Percentiles rank a stretch among this genome's conserved stretches.
phyloP scores from a whole-genome alignment of 257 asterid species.

The Nicotiana tabacum region DNA sequence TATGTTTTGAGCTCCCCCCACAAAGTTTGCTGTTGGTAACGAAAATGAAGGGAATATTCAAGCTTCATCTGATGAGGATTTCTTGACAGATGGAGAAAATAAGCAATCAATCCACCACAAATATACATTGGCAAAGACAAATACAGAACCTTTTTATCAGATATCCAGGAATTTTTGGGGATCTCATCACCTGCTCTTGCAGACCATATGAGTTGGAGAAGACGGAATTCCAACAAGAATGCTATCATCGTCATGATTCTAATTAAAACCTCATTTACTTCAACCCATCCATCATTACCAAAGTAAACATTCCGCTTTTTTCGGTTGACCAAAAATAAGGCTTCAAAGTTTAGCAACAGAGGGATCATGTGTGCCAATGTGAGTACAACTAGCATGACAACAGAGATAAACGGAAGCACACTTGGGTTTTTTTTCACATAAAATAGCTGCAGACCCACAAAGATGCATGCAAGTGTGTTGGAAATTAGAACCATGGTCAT shows the following conservation, averaged over 20 bases:
- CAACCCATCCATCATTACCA: slow-evolving; percentile 74
- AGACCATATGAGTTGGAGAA: slow-evolving; percentile 77
- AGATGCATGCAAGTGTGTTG: slow-evolving; percentile 63
- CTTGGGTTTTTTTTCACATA: slow-evolving; percentile 54
- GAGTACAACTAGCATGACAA: slow-evolving; percentile 59
- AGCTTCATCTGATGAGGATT: slow-evolving; percentile 29
- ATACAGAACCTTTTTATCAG: slow-evolving; percentile 68
- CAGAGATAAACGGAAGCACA: slow-evolving; percentile 56
- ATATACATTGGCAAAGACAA: slow-evolving; percentile 62
- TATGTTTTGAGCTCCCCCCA: slow-evolving; percentile 75
- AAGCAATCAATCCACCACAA: slow-evolving; percentile 63
- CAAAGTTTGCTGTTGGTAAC: slow-evolving; percentile 23
- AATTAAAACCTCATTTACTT: slow-evolving; percentile 76
- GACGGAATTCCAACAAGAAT: slow-evolving; percentile 74
- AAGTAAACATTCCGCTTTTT: slow-evolving; percentile 50
- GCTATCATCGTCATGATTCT: slow-evolving; percentile 86
- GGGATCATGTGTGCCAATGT: slow-evolving; percentile 78
- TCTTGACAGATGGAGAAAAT: slow-evolving; percentile 49
- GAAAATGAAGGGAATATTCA: background rate
- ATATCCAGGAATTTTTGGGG: slow-evolving; percentile 40
- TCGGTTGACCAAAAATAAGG: slow-evolving; percentile 47
- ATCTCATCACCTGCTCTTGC: slow-evolving; percentile 47
- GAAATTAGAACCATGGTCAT: slow-evolving; percentile 76
- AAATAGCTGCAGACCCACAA: slow-evolving; percentile 64
- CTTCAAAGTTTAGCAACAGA: slow-evolving; percentile 75